These are phyloP conservation scores for Malbranchea zuffiana DNA, from an alignment of 2,329 filamentous ascomycete species.

Conservation along the genomic window DNA sequence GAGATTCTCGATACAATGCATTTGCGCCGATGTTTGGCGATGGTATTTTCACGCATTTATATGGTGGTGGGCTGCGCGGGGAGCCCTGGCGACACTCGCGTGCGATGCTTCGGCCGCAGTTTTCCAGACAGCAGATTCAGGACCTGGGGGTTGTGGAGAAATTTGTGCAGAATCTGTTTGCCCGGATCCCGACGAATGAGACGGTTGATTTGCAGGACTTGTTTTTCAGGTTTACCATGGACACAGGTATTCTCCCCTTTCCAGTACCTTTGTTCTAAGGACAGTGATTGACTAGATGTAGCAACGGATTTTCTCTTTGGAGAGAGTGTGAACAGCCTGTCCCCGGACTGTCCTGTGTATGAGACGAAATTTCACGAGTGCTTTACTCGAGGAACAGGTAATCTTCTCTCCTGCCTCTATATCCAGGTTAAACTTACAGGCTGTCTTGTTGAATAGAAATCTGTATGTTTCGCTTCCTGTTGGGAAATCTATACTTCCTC, in stretches of 20 bases:
- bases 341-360: slow-evolving; percentile 39
- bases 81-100: slow-evolving; percentile 66
- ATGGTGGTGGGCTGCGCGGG: slow-evolving; percentile 30
- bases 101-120: slow-evolving; percentile 75
- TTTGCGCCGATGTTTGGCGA: slow-evolving; percentile 26
- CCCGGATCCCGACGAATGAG: slow-evolving; percentile 42
- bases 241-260: slow-evolving; percentile 30
- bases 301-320: slow-evolving; percentile 81
- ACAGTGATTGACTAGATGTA: slow-evolving; percentile 24
- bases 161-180: slow-evolving; percentile 68
- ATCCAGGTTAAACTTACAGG: neutral
- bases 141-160: slow-evolving; percentile 72
- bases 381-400: slow-evolving; percentile 18
- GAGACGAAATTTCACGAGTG: slow-evolving; percentile 32
- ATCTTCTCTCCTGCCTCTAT: too few relatives aligned
- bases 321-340: slow-evolving; percentile 52
- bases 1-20: slow-evolving; percentile 59
- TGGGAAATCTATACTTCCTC: slow-evolving; percentile 11
- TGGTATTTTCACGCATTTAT: slow-evolving; percentile 35
- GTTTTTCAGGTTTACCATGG: slow-evolving; percentile 76
- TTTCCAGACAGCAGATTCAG: slow-evolving; percentile 71
- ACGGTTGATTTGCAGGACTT: slow-evolving; percentile 62
- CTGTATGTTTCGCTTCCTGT: slow-evolving; percentile 8
- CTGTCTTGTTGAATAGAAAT: slow-evolving; percentile 8
- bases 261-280: neutral